phyloP scores from a whole-genome alignment of 108 stramenopile genomes.

The Nannochloropsis salina region DNA sequence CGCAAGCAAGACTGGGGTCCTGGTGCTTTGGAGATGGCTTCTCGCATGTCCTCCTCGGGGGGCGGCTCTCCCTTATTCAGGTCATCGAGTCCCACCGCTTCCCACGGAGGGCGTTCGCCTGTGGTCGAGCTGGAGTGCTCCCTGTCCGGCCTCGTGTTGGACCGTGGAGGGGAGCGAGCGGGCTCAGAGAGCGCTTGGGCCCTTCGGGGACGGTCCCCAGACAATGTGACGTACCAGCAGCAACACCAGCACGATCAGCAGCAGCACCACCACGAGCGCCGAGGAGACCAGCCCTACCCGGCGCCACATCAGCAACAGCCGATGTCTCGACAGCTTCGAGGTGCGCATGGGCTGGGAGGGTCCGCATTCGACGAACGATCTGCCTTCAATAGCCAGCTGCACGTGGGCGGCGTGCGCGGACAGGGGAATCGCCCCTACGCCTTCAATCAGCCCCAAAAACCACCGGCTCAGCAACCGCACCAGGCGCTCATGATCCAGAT shows the following conservation, averaged over 20 bases:
- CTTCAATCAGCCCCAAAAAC: no score
- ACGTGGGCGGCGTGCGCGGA: not conserved
- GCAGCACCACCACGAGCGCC: not conserved
- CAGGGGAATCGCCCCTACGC: no score
- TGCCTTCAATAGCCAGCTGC: not conserved
- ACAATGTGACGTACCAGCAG: not conserved
- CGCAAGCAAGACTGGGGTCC: not conserved
- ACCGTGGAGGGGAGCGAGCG: not conserved
- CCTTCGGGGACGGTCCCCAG: not conserved
- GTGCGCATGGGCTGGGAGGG: not conserved
- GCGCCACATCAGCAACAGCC: not conserved
- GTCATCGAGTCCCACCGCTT: slow-evolving; percentile 9
- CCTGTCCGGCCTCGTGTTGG: not conserved
- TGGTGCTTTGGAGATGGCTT: not conserved
- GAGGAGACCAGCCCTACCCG: not conserved
- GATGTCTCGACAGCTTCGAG: not conserved
- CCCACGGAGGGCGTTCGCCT: not conserved
- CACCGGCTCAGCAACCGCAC: not conserved
- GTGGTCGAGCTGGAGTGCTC: not conserved
- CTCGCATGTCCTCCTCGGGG: not conserved
- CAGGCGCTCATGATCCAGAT: slow-evolving; percentile 17
- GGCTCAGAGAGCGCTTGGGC: not conserved
- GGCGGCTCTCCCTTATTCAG: not conserved
- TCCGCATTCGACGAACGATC: not conserved
- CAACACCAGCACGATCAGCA: not conserved